These are phyloP conservation scores for Paralagenidium karlingii DNA, from an alignment of 352 stramenopile species.

Conservation along the genomic window DNA sequence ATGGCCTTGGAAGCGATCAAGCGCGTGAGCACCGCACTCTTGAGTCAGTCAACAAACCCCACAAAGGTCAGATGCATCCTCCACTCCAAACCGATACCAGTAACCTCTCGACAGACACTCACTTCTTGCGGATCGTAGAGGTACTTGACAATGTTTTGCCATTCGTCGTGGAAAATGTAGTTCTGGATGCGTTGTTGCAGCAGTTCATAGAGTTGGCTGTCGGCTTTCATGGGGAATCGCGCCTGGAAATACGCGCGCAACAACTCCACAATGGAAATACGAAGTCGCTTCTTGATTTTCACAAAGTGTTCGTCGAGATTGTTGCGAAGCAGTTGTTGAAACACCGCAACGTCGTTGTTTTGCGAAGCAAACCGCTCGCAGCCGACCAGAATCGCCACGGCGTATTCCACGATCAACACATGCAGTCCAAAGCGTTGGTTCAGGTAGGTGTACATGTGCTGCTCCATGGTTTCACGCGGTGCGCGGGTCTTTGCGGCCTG, in stretches of 20 bases:
- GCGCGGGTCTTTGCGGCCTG: slow-evolving; percentile 22
- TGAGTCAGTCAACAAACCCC: too few species aligned
- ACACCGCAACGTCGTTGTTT: slow-evolving; percentile 70
- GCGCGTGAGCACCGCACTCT: neutral
- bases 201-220: slow-evolving; percentile 29
- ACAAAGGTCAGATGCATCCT: too few species aligned
- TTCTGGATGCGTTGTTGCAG: slow-evolving; percentile 25
- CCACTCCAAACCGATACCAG: too few species aligned
- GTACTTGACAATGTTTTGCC: slow-evolving; percentile 57
- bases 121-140: slow-evolving; percentile 65
- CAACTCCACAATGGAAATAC: slow-evolving; percentile 58
- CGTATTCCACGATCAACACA: slow-evolving; percentile 63
- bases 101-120: slow-evolving; percentile 5
- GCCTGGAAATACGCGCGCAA: slow-evolving; percentile 60
- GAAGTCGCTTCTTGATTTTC: slow-evolving; percentile 58
- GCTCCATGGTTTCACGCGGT: slow-evolving; percentile 73
- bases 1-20: too few species aligned
- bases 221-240: slow-evolving; percentile 45
- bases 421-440: slow-evolving; percentile 79
- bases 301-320: slow-evolving; percentile 75
- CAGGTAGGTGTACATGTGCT: slow-evolving; percentile 84
- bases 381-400: slow-evolving; percentile 67
- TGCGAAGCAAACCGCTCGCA: slow-evolving; percentile 24
- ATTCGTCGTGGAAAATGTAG: slow-evolving; percentile 45
- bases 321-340: slow-evolving; percentile 61